A percentile compares a stretch with the other conserved stretches of the same genome.
These are phyloP conservation scores for Trichoderma sp. DNA, from an alignment of 2,329 filamentous ascomycete species.

Conservation along the genomic window DNA sequence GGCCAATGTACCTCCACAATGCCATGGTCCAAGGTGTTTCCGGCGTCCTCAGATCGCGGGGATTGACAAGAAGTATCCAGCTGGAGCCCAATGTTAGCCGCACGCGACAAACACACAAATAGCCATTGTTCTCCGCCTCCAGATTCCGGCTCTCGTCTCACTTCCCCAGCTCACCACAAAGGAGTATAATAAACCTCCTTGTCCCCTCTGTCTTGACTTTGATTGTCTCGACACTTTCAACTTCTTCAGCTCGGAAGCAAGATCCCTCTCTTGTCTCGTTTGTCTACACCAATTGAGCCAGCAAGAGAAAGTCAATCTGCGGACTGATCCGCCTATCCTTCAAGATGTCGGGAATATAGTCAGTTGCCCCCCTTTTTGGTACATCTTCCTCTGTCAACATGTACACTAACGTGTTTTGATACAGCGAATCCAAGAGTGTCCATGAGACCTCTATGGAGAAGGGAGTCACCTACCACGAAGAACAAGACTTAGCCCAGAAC, in stretches of 20 bases:
- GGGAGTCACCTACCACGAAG: conserved; percentile 31
- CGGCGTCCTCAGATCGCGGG: not conserved
- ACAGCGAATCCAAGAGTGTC: conserved; percentile 24
- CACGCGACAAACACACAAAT: conserved; percentile 19
- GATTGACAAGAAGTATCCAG: not conserved
- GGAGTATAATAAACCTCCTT: conserved; percentile 17
- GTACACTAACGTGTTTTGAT: conserved; percentile 11
- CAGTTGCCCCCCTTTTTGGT: not conserved
- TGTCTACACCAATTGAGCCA: not conserved
- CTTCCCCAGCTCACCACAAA: conserved; percentile 12
- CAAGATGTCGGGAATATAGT: conserved; percentile 20
- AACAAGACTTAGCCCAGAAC: conserved; percentile 42
- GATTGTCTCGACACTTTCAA: conserved; percentile 9
- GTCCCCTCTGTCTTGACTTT: conserved; percentile 20
- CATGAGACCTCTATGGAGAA: conserved; percentile 30
- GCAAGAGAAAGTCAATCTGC: not conserved
- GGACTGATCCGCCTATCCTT: not conserved
- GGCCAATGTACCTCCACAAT: not conserved
- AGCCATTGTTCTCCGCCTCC: conserved; percentile 24
- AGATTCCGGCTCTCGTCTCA: conserved; percentile 15
- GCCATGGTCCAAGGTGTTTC: not conserved
- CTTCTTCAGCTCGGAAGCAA: not conserved
- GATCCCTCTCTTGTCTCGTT: conserved; percentile 3
- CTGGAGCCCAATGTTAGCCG: conserved; percentile 8
- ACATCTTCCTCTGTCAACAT: not conserved